phyloP scores from a whole-genome alignment of 768 basidiomycete genomes.

The Tephrocybe sp. region DNA sequence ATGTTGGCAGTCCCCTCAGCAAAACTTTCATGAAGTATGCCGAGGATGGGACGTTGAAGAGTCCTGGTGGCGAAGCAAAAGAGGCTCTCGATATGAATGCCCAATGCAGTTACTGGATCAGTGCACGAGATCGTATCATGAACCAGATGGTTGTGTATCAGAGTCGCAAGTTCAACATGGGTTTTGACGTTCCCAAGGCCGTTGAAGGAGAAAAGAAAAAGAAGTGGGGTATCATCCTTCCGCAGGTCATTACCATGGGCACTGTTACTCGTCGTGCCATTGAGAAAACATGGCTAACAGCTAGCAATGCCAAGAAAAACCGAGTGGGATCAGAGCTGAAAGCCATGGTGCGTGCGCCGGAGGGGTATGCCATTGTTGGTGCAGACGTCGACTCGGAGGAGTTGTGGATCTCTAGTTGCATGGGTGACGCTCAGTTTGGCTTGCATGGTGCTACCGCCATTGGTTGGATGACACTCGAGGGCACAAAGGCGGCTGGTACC shows the following conservation, averaged over 20 bases:
- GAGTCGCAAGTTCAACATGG: constrained; percentile 46
- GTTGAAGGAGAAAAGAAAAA: constrained; percentile 24
- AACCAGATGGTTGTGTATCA: constrained; percentile 95
- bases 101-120: constrained; percentile 97
- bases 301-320: constrained; percentile 96
- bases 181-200: constrained; percentile 31
- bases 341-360: constrained; percentile 94
- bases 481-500: constrained; percentile 91
- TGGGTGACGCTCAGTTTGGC: constrained; percentile 98
- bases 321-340: constrained; percentile 98
- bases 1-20: constrained; percentile 90
- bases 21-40: constrained; percentile 90
- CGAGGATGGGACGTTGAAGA: constrained; percentile 82
- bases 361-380: constrained; percentile 92
- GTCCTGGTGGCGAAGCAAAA: constrained; percentile 75
- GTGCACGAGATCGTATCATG: constrained; percentile 84
- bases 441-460: constrained; percentile 94
- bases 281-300: constrained; percentile 97
- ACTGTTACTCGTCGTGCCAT: constrained; percentile 97
- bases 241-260: constrained; percentile 97
- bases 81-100: constrained; percentile 91
- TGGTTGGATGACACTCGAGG: constrained; percentile 99
- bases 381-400: constrained; percentile 99
- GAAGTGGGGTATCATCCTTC: constrained; percentile 90
- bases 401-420: constrained; percentile 97